These are phyloP conservation scores for Eucalyptus sp. DNA, from an alignment of 345 rosid genomes.

Conservation along the genomic window DNA sequence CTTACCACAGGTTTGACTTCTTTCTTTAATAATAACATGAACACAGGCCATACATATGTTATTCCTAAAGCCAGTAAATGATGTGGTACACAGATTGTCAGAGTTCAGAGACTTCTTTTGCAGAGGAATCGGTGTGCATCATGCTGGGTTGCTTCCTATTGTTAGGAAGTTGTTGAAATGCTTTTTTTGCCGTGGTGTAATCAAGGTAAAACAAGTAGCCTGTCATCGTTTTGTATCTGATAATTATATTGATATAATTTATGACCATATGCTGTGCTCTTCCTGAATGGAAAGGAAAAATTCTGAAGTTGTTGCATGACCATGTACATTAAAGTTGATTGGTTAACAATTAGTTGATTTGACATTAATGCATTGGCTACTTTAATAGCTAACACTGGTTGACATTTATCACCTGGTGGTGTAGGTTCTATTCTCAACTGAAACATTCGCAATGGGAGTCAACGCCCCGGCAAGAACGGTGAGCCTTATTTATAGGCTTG, in stretches of 20 bases:
- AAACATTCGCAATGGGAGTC: slow-evolving; percentile 99
- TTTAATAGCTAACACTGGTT: background rate
- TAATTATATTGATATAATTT: background rate
- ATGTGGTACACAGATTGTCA: slow-evolving; percentile 51
- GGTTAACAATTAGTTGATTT: background rate
- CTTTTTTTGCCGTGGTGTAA: slow-evolving; percentile 96
- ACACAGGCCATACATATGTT: background rate
- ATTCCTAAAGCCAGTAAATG: slow-evolving; percentile 7
- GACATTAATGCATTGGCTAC: background rate
- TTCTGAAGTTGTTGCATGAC: background rate
- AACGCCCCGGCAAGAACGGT: slow-evolving; percentile 99
- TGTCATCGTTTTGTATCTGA: background rate
- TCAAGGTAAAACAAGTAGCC: slow-evolving; percentile 49
- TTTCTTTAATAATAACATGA: background rate
- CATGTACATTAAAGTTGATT: background rate
- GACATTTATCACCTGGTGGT: slow-evolving; percentile 6
- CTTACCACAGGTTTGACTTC: slow-evolving; percentile 76
- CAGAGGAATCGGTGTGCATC: slow-evolving; percentile 95
- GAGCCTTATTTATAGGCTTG: slow-evolving; percentile 8
- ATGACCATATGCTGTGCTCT: background rate
- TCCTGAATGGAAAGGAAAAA: background rate
- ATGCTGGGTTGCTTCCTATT: slow-evolving; percentile 98
- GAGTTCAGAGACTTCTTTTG: slow-evolving; percentile 84
- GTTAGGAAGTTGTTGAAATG: slow-evolving; percentile 98
- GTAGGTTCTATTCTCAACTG: slow-evolving; percentile 92